Base-by-base conservation (phyloP, 2,329 filamentous ascomycete genomes). In the Ophiostoma quercus region DNA sequence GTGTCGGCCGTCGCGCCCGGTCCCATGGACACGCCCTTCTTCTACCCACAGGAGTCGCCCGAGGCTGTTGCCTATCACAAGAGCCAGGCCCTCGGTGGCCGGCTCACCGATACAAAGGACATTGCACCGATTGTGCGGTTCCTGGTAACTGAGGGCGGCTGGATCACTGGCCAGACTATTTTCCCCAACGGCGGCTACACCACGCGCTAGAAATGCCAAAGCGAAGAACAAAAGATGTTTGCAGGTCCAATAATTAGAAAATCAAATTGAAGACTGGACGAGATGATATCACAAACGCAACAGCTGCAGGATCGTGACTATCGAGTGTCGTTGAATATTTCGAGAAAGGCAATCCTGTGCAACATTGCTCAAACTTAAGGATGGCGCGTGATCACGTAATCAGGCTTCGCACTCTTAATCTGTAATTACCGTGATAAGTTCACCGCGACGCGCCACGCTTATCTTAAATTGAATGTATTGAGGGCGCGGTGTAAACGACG, bases 181-280 rank as follows among this genome's bases (percentile, higher is more conserved):
- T 82, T 83, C 75, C 79, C 80, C n/a, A 83, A 83, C 71, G 81
- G 81, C 12, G 81, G 80, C 11, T 83, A 83, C 71, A 82, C 80
- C 1, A 82, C 80, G 41, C 78, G 80, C 5, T 71, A 67, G 37
- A n/a, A 19, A 57, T n/a, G 51, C 12, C n/a, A 5, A 41, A 12
- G 12, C 39, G 39, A 66, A 69, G 22, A 51, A 16, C n/a, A n/a
- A 47, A n/a, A 7, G 43, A 47, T 2, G 16, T 19, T n/a, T 47
- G 39, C 19, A 16, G 43, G 43, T 47, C 16, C 16, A 19, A 47
- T n/a, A 5, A 14, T 14, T 16, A 43, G 12, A 43, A 14, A 14
- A 16, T 5, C 41, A 43, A 43, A 19, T 6, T 43, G 37, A 39
- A 14, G 16, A 43, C 16, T 43, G 16, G 2, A 47, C 43, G 19